phyloP scores from a whole-genome alignment of 2,329 filamentous ascomycete species.

The Mycocentrospora acerina region DNA sequence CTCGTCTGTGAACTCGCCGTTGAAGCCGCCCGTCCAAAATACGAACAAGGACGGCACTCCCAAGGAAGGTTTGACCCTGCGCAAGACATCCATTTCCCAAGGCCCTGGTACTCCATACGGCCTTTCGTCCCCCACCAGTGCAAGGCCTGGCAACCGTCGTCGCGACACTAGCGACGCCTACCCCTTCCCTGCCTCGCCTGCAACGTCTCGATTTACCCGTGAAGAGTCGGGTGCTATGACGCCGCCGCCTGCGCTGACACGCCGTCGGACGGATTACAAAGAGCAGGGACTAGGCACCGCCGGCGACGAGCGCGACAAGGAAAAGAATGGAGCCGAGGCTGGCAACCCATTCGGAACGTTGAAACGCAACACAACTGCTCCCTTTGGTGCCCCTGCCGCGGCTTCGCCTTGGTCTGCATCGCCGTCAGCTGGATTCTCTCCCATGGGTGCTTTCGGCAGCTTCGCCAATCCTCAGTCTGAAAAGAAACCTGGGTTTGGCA shows the following conservation, averaged over 20 bases:
- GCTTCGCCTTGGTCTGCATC: constrained; percentile 62
- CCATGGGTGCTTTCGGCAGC: constrained; percentile 85
- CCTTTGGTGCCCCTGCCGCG: constrained; percentile 53
- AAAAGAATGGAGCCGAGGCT: constrained; percentile 45
- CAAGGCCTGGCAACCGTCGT: constrained; percentile 74
- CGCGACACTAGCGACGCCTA: constrained; percentile 79
- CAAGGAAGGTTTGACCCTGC: constrained; percentile 62
- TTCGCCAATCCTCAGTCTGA: constrained; percentile 67
- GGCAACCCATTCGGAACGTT: constrained; percentile 53
- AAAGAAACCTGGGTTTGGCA: constrained; percentile 69
- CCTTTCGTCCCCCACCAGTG: constrained; percentile 70
- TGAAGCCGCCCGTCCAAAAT: constrained; percentile 78
- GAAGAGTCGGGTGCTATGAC: constrained; percentile 65
- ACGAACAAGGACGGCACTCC: constrained; percentile 62
- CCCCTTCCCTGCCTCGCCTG: constrained; percentile 61
- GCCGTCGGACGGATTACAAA: constrained; percentile 63
- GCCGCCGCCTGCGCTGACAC: constrained; percentile 61
- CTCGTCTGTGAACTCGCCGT: constrained; percentile 86
- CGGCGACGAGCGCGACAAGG: constrained; percentile 55
- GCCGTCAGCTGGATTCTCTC: constrained; percentile 64
- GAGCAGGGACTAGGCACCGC: constrained; percentile 47
- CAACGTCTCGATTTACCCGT: constrained; percentile 60
- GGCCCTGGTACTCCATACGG: constrained; percentile 65
- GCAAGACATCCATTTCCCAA: constrained; percentile 82
- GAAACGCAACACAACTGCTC: constrained; percentile 59